These are phyloP conservation scores for Vanrija sp. DNA, from an alignment of 1,284 basidiomycete species.

Conservation along the genomic window DNA sequence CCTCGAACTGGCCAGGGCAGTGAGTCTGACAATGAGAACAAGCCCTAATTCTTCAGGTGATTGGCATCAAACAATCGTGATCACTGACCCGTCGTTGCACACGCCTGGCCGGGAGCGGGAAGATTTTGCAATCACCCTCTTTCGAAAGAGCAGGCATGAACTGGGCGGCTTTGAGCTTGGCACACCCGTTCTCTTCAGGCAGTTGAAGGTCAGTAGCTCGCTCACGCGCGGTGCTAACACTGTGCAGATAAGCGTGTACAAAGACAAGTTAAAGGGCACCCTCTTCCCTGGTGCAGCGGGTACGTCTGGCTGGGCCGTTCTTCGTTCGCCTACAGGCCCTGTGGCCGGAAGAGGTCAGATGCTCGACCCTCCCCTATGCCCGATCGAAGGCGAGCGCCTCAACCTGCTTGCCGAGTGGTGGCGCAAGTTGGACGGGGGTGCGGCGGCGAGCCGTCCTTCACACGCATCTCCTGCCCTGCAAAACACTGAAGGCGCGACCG, in stretches of 20 bases:
- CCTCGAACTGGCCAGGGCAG: not conserved
- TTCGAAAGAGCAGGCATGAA: conserved; percentile 13
- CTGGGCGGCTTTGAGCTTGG: conserved; percentile 14
- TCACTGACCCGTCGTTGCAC: conserved; percentile 27
- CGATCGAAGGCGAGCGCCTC: conserved; percentile 15
- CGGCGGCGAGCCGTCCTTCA: not conserved
- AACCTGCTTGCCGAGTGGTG: conserved; percentile 17
- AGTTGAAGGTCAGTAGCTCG: conserved; percentile 12
- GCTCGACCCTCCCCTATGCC: not conserved
- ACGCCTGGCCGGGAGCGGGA: conserved; percentile 13
- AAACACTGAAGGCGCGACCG: not conserved
- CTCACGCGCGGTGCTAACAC: not conserved
- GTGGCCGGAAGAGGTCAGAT: not conserved
- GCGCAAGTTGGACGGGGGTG: not conserved
- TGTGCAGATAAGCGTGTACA: conserved; percentile 13
- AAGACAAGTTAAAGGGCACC: conserved; percentile 30
- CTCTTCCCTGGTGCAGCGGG: conserved; percentile 9
- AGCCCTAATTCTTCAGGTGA: conserved; percentile 11
- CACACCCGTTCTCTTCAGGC: conserved; percentile 21
- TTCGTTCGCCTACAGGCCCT: not conserved
- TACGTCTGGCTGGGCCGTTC: too few relatives aligned
- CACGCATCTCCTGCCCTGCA: not conserved
- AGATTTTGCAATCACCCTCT: conserved; percentile 29
- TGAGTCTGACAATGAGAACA: not conserved
- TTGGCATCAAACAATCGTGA: conserved; percentile 16